Evolutionary conservation across 495 filamentous ascomycete species (phyloP), one percentile per base, ranked within the genome.

Genomic region (Penicillium tannophilum): DNA sequence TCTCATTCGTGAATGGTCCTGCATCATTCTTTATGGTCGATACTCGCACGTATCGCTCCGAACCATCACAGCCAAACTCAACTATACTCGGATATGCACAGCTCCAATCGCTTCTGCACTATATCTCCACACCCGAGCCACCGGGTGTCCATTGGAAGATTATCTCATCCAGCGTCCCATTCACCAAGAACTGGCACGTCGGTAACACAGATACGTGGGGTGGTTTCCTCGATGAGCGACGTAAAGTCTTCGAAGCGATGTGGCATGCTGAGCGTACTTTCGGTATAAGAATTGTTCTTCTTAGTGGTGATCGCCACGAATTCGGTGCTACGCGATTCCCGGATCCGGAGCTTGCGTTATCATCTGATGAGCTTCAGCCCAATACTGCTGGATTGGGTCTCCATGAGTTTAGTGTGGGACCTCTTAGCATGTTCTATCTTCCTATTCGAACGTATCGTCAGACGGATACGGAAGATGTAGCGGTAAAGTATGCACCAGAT

Each of bases 111-210:
- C 82, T 98, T 11, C 77, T 97, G 16, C 74, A 79, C 4, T 98
- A 87, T 80, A 79, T 98, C n/a, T 60, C 72, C 9, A 79, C 79
- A 8, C 86, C 87, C 0, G 86, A 89, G 55, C 87, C 87, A 0
- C 76, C 76, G 36, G 91, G 90, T 11, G 89, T 96, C 0, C 87
- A 88, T 57, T 98, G 93, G 93, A 98, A 98, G 76, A 86, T 98
- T 67, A 73, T 98, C 36, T 85, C 90, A 6, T 90, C 89, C 47
- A 90, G 88, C 30, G 86, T 97, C 31, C 94, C 94, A 0, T 97
- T 98, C 73, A 98, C 94, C 14, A 93, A 95, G 72, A 98, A 98
- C 73, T 98, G 94, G 94, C 86, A 81, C 28, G 81, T 94, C 62
- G 90, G 90, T 55, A 84, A 80, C 4, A 77, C 83, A 43, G 94